phyloP scores from a whole-genome alignment of 2,329 filamentous ascomycete species.

The Colletotrichum neosansevieriae region DNA sequence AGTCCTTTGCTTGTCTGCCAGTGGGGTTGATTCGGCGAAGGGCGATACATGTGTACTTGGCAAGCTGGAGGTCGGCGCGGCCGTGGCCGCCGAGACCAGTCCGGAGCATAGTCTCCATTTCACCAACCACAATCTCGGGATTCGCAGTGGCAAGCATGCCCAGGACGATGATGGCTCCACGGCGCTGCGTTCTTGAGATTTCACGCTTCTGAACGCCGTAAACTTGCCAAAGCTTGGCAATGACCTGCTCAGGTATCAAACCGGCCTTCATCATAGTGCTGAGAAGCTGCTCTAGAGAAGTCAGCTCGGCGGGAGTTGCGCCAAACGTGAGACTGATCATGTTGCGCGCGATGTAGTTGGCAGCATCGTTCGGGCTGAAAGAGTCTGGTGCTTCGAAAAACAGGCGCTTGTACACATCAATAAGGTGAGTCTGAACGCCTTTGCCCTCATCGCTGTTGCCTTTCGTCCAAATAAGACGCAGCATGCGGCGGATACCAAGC shows the following conservation, averaged over 20 bases:
- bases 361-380: conserved; percentile 88
- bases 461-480: conserved; percentile 98
- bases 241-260: conserved; percentile 85
- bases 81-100: conserved; percentile 89
- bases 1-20: conserved; percentile 83
- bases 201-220: conserved; percentile 95
- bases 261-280: conserved; percentile 98
- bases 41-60: conserved; percentile 96
- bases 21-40: conserved; percentile 89
- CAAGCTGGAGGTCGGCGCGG: conserved; percentile 84
- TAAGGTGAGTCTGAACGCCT: conserved; percentile 94
- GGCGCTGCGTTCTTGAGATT: conserved; percentile 89
- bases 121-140: conserved; percentile 91
- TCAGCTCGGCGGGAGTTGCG: conserved; percentile 93
- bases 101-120: conserved; percentile 93
- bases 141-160: conserved; percentile 96
- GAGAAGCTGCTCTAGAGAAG: conserved; percentile 92
- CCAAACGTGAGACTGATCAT: conserved; percentile 99
- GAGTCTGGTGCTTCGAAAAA: conserved; percentile 96
- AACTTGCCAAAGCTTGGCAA: conserved; percentile 96
- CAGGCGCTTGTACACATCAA: conserved; percentile 94
- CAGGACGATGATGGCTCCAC: conserved; percentile 94
- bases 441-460: conserved; percentile 99
- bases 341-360: conserved; percentile 95
- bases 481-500: conserved; percentile 92